Conservation (phyloP, 2,329 filamentous ascomycete species). For the Aspergillus persii region DNA sequence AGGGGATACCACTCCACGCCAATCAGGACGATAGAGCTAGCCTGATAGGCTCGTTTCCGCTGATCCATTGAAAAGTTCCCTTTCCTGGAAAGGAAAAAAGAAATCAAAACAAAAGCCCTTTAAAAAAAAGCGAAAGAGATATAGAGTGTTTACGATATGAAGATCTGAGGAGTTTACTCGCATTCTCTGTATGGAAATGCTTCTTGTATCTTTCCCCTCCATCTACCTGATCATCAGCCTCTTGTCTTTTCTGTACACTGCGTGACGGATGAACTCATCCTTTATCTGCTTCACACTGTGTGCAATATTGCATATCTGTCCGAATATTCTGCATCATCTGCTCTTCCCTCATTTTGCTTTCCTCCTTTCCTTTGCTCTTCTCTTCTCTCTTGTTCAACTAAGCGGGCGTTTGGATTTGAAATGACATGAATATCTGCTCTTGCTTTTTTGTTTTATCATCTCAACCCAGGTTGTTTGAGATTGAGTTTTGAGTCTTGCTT, state of each 20-base stretch:
- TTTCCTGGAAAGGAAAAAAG: not conserved
- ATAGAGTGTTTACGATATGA: not conserved
- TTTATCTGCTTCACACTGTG: not conserved
- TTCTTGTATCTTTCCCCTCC: not conserved
- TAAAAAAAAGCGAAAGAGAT: not conserved
- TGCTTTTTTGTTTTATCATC: conserved; percentile 6
- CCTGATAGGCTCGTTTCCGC: not conserved
- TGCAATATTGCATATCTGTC: not conserved
- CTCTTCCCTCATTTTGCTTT: not conserved
- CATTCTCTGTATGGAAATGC: not conserved
- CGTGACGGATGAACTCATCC: not conserved
- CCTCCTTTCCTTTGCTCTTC: not conserved
- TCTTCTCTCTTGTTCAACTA: conserved; percentile 5
- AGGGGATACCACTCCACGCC: conserved; percentile 25
- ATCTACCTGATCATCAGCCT: not conserved
- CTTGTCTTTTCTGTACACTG: not conserved
- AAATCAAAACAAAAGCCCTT: not conserved
- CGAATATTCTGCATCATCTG: not conserved
- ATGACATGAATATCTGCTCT: not conserved
- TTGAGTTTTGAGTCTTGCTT: too few species aligned
- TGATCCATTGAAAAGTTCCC: too few species aligned
- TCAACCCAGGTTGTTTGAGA: conserved; percentile 15
- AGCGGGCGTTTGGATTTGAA: conserved; percentile 22
- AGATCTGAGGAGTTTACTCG: not conserved
- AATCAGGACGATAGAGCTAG: conserved; percentile 22